A percentile compares a stretch with the other conserved stretches of the same genome.
These are phyloP conservation scores for Vaccinium corymbosum DNA, from an alignment of 148 eudicot species.

Conservation along the genomic window DNA sequence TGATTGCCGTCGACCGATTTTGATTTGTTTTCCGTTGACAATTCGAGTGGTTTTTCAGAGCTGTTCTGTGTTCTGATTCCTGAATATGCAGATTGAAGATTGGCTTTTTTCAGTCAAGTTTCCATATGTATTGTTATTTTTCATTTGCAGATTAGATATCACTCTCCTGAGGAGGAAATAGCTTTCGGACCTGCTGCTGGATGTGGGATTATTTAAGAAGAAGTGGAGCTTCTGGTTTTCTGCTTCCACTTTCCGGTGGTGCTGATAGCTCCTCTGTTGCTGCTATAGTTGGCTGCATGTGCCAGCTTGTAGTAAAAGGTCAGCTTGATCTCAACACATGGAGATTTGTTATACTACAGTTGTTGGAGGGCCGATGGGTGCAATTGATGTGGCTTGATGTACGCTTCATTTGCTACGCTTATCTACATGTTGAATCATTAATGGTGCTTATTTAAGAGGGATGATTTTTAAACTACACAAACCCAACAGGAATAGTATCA, in stretches of 20 bases:
- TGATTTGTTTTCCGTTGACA: slow-evolving; percentile 2
- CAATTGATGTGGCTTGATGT: not conserved
- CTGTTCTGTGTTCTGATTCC: not conserved
- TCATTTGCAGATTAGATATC: slow-evolving; percentile 71
- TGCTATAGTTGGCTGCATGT: slow-evolving; percentile 97
- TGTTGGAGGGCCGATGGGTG: not conserved
- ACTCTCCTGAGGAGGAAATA: slow-evolving; percentile 92
- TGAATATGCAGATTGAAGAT: not conserved
- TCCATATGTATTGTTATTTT: not conserved
- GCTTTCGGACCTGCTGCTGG: slow-evolving; percentile 99
- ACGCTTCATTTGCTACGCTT: not conserved
- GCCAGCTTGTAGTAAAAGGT: slow-evolving; percentile 98
- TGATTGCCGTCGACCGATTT: not conserved
- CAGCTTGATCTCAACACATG: slow-evolving; percentile 1
- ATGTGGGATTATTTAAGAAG: slow-evolving; percentile 97
- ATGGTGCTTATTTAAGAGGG: not conserved
- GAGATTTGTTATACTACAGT: not conserved
- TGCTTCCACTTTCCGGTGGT: slow-evolving; percentile 98
- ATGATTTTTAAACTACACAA: not conserved
- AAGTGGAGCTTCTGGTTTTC: slow-evolving; percentile 97
- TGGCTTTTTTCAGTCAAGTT: not conserved
- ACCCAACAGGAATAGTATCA: not conserved
- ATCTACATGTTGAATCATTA: not conserved
- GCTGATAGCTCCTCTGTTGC: slow-evolving; percentile 99
- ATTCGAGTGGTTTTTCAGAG: not conserved